A percentile compares a stretch with the other conserved stretches of the same genome.
These are phyloP conservation scores for Yamadazyma epiphylla DNA, from an alignment of 1,139 yeast genomes.

Conservation along the genomic window DNA sequence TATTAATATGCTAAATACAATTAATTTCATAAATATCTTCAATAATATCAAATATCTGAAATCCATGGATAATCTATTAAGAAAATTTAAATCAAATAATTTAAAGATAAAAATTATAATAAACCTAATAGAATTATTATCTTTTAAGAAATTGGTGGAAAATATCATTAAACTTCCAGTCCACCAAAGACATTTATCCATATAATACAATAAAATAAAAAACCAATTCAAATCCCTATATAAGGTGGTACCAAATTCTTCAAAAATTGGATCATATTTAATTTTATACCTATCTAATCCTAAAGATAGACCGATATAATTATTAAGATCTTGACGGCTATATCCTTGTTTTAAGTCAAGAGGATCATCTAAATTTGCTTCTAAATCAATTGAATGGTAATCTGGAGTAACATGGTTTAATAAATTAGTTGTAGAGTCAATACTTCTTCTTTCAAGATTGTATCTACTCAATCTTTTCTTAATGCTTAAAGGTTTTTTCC, in stretches of 20 bases:
- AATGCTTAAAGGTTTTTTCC: slow-evolving; percentile 4
- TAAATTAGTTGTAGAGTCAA: slow-evolving; percentile 1
- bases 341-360: slow-evolving; percentile 1
- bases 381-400: slow-evolving; percentile 6
- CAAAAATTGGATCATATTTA: slow-evolving; percentile 15
- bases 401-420: not conserved
- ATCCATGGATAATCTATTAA: slow-evolving; percentile 6
- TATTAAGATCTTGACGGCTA: slow-evolving; percentile 8
- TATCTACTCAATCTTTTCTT: slow-evolving; percentile 11
- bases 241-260: slow-evolving; percentile 9
- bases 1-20: slow-evolving; percentile 8
- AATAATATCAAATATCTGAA: slow-evolving; percentile 5
- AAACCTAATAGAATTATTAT: slow-evolving; percentile 1
- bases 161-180: slow-evolving; percentile 9
- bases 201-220: slow-evolving; percentile 7
- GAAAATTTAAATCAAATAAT: slow-evolving; percentile 13
- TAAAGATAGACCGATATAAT: slow-evolving; percentile 10
- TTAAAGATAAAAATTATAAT: slow-evolving; percentile 8
- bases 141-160: slow-evolving; percentile 7
- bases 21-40: slow-evolving; percentile 7
- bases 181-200: slow-evolving; percentile 9
- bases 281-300: slow-evolving; percentile 11
- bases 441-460: slow-evolving; percentile 5
- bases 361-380: slow-evolving; percentile 1
- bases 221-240: slow-evolving; percentile 6